Conservation (phyloP, 2,329 filamentous ascomycete species). For the Periconia macrospinosa region DNA sequence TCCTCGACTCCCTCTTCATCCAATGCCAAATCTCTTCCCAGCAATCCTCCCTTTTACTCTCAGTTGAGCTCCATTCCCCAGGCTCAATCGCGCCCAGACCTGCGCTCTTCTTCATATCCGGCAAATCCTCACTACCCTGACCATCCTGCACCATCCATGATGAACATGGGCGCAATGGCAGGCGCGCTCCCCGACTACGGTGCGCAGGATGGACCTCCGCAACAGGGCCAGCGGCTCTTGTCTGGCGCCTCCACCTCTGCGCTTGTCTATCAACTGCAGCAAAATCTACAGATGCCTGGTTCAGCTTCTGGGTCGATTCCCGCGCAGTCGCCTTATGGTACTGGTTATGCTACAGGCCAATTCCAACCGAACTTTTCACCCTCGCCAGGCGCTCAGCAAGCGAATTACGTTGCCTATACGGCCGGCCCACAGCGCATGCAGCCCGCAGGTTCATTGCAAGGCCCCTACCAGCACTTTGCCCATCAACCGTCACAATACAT, state of each 20-base stretch:
- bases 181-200: slow-evolving; percentile 41
- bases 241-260: slow-evolving; percentile 44
- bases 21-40: slow-evolving; percentile 23
- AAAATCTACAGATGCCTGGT: slow-evolving; percentile 40
- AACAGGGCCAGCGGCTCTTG: slow-evolving; percentile 33
- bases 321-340: slow-evolving; percentile 28
- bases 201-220: slow-evolving; percentile 25
- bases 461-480: slow-evolving; percentile 30
- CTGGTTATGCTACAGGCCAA: slow-evolving; percentile 27
- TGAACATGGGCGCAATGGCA: slow-evolving; percentile 43
- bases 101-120: slow-evolving; percentile 28
- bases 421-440: slow-evolving; percentile 28
- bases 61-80: slow-evolving; percentile 39
- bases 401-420: slow-evolving; percentile 25
- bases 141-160: slow-evolving; percentile 27
- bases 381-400: slow-evolving; percentile 25
- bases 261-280: slow-evolving; percentile 44
- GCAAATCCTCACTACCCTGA: slow-evolving; percentile 26
- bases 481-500: slow-evolving; percentile 36
- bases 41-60: slow-evolving; percentile 39
- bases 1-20: slow-evolving; percentile 13
- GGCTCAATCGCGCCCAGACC: slow-evolving; percentile 29
- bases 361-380: slow-evolving; percentile 34
- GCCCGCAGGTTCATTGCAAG: slow-evolving; percentile 23
- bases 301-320: slow-evolving; percentile 23